Conservation (phyloP, 2,329 filamentous ascomycete genomes). For the Gyromitra esculenta region DNA sequence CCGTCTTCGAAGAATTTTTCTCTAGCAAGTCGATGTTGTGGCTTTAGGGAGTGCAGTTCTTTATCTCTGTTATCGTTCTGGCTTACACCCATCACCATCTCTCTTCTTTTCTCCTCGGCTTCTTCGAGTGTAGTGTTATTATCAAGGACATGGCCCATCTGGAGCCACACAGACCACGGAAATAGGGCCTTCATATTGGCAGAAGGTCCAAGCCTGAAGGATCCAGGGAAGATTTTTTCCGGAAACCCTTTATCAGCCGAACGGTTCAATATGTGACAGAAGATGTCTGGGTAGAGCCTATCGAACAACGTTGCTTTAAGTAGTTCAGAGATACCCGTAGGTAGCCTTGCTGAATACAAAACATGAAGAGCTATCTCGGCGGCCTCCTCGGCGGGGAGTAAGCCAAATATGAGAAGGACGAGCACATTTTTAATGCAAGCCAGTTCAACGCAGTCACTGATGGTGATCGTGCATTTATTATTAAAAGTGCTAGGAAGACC, state of each 20-base stretch:
- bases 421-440: constrained; percentile 19
- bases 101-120: background rate
- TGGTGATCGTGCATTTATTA: constrained; percentile 6
- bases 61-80: constrained; percentile 10
- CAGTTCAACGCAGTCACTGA: background rate
- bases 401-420: constrained; percentile 22
- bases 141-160: background rate
- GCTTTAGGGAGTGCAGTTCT: background rate
- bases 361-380: constrained; percentile 34
- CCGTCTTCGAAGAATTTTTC: constrained; percentile 26
- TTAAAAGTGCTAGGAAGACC: constrained; percentile 12
- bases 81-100: background rate
- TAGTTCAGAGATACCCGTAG: background rate
- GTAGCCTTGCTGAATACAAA: constrained; percentile 29
- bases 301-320: background rate
- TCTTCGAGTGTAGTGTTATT: background rate
- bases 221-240: background rate
- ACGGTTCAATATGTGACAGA: background rate
- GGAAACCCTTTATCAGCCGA: background rate
- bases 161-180: background rate
- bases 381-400: constrained; percentile 12
- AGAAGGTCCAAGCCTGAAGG: constrained; percentile 14
- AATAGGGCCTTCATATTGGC: constrained; percentile 20
- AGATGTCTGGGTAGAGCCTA: background rate
- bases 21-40: constrained; percentile 23